phyloP scores from a whole-genome alignment of 148 eudicot genomes.

The Euryodendron excelsum region DNA sequence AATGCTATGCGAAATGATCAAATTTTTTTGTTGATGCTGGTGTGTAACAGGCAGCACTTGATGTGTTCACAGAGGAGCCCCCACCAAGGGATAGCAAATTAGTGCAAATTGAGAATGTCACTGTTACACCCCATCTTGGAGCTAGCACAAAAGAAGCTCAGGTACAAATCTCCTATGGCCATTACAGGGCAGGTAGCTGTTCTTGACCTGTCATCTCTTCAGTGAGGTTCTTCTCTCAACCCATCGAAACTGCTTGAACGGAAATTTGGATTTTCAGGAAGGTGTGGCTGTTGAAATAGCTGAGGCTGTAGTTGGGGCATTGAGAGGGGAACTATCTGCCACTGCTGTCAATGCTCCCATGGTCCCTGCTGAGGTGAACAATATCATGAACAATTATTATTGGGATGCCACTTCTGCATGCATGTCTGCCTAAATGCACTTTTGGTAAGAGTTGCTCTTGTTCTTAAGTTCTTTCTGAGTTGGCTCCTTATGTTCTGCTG shows the following conservation, averaged over 20 bases:
- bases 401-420: not conserved
- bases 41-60: slow-evolving; percentile 70
- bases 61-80: slow-evolving; percentile 84
- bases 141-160: slow-evolving; percentile 99
- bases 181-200: not conserved
- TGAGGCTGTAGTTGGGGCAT: slow-evolving; percentile 88
- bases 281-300: slow-evolving; percentile 98
- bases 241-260: not conserved
- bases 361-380: slow-evolving; percentile 76
- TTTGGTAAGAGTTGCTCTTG: not conserved
- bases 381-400: not conserved
- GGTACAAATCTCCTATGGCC: slow-evolving; percentile 28
- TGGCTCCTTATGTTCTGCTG: slow-evolving; percentile 72
- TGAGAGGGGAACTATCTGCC: slow-evolving; percentile 83
- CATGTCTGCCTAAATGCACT: not conserved
- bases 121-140: slow-evolving; percentile 91
- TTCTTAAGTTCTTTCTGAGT: slow-evolving; percentile 62
- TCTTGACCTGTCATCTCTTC: not conserved
- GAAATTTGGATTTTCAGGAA: slow-evolving; percentile 44
- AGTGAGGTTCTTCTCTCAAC: not conserved
- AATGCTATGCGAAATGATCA: not conserved
- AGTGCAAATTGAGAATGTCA: slow-evolving; percentile 75
- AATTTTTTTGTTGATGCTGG: not conserved
- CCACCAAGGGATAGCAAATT: slow-evolving; percentile 75
- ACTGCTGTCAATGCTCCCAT: slow-evolving; percentile 97